Evolutionary conservation across 768 basidiomycete genomes (phyloP).

Genomic region (Termitomyces sp.): DNA sequence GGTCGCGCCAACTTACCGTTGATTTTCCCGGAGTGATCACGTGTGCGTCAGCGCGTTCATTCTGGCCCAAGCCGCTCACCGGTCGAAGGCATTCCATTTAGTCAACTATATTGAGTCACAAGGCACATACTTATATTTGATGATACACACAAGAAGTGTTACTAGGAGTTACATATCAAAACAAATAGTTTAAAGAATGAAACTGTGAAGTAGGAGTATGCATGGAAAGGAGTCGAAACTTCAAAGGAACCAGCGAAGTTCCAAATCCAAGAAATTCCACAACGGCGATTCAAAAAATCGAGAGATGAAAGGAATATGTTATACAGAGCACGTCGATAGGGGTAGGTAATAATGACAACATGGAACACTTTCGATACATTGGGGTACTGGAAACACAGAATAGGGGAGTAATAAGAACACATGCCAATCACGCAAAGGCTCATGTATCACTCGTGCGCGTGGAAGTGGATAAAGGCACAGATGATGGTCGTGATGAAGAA

Average conservation of each 20-base stretch:
- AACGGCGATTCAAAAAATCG: background rate
- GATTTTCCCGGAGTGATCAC: too few relatives aligned
- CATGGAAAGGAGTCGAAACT: background rate
- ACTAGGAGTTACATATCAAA: background rate
- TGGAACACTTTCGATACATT: background rate
- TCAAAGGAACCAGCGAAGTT: slow-evolving; percentile 3
- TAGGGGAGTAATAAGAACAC: background rate
- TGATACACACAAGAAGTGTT: background rate
- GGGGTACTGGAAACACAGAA: too few relatives aligned
- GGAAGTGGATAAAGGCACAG: slow-evolving; percentile 4
- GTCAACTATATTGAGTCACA: background rate
- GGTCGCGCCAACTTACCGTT: too few relatives aligned
- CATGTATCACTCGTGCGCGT: slow-evolving; percentile 1
- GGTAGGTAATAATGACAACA: background rate
- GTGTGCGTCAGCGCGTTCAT: too few relatives aligned
- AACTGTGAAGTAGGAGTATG: background rate
- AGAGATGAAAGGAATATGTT: background rate
- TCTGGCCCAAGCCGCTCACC: too few relatives aligned
- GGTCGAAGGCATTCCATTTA: background rate
- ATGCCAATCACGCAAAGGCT: background rate
- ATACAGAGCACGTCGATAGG: background rate
- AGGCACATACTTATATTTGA: background rate
- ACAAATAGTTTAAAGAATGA: background rate
- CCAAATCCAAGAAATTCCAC: background rate
- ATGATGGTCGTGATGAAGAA: slow-evolving; percentile 4